phyloP scores from a whole-genome alignment of 1,284 basidiomycete species.

The Fomitopsis schrenkii region DNA sequence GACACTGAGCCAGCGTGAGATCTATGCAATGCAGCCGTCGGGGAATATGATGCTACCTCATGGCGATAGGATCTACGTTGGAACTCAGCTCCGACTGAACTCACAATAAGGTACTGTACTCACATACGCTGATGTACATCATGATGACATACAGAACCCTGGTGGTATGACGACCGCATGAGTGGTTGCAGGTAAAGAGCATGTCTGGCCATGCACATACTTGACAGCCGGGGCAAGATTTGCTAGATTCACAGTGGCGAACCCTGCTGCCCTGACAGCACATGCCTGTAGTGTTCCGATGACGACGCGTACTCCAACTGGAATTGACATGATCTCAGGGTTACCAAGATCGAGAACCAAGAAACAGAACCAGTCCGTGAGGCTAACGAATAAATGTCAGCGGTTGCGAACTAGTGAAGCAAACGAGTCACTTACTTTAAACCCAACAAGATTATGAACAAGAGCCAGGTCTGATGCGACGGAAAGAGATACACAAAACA shows the following conservation, averaged over 20 bases:
- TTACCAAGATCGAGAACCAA: slow-evolving; percentile 88
- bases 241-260: slow-evolving; percentile 69
- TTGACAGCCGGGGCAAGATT: slow-evolving; percentile 71
- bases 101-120: slow-evolving; percentile 9
- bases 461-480: slow-evolving; percentile 93
- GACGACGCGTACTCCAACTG: slow-evolving; percentile 62
- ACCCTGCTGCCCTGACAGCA: slow-evolving; percentile 88
- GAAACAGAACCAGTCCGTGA: slow-evolving; percentile 81
- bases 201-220: slow-evolving; percentile 23
- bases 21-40: neutral
- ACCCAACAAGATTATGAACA: slow-evolving; percentile 61
- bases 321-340: slow-evolving; percentile 65
- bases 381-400: neutral
- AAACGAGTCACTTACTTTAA: slow-evolving; percentile 54
- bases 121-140: slow-evolving; percentile 45
- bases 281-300: slow-evolving; percentile 72
- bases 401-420: neutral
- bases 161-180: slow-evolving; percentile 9
- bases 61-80: slow-evolving; percentile 35
- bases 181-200: neutral
- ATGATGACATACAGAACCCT: slow-evolving; percentile 58
- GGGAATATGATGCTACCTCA: slow-evolving; percentile 20
- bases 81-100: neutral
- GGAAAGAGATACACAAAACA: slow-evolving; percentile 97
- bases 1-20: slow-evolving; percentile 42